Conservation (phyloP, 2,329 filamentous ascomycete genomes). For the Decorospora gaudefroyi region DNA sequence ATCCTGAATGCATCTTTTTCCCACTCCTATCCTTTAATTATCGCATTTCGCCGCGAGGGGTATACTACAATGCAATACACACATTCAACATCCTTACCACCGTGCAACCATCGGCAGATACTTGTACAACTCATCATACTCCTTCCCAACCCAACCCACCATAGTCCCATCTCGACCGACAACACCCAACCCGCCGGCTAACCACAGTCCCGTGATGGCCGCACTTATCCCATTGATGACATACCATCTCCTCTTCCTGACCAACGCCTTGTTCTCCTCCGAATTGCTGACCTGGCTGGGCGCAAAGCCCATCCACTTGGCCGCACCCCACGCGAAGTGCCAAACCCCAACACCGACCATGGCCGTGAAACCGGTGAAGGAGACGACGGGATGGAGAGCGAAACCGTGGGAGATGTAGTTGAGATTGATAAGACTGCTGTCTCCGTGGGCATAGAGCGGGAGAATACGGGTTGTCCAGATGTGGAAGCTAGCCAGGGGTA, state of each 20-base stretch:
- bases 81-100: slow-evolving; percentile 51
- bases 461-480: slow-evolving; percentile 74
- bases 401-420: slow-evolving; percentile 87
- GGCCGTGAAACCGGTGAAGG: slow-evolving; percentile 70
- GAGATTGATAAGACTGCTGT: slow-evolving; percentile 82
- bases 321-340: slow-evolving; percentile 83
- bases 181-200: slow-evolving; percentile 77
- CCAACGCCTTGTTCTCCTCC: slow-evolving; percentile 56
- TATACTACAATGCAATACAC: slow-evolving; percentile 30
- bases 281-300: slow-evolving; percentile 59
- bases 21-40: background rate
- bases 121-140: slow-evolving; percentile 76
- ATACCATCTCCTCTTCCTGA: slow-evolving; percentile 70
- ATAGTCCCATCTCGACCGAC: slow-evolving; percentile 72
- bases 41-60: slow-evolving; percentile 11
- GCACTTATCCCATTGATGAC: slow-evolving; percentile 68
- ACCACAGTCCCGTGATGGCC: slow-evolving; percentile 70
- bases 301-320: slow-evolving; percentile 75
- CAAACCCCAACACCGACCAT: slow-evolving; percentile 70
- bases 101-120: slow-evolving; percentile 61
- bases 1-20: slow-evolving; percentile 2
- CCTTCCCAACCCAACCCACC: slow-evolving; percentile 76
- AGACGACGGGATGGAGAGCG: slow-evolving; percentile 67
- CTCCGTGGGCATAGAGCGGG: slow-evolving; percentile 77
- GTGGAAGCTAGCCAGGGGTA: slow-evolving; percentile 70